Conservation (phyloP, 805 yeast species). For the Metschnikowia aberdeeniae region DNA sequence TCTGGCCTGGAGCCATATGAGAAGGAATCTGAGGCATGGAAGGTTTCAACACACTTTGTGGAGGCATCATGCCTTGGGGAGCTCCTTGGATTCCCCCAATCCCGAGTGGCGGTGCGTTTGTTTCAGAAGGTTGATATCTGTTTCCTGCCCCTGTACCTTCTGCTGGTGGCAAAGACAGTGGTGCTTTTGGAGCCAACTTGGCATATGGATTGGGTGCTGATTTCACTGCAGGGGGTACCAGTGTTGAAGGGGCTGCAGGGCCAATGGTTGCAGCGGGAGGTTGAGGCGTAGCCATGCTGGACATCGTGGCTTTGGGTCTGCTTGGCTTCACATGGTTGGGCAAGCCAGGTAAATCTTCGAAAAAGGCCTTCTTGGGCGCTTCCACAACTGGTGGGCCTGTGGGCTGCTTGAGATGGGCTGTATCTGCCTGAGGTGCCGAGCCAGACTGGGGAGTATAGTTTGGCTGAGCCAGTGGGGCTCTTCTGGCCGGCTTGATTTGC, state of each 20-base stretch:
- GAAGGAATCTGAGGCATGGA: not conserved
- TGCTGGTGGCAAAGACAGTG: conserved; percentile 3
- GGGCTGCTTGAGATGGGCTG: not conserved
- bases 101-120: conserved; percentile 5
- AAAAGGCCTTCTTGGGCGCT: conserved; percentile 41
- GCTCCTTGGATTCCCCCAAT: not conserved
- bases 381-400: not conserved
- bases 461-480: conserved; percentile 20
- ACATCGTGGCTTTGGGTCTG: not conserved
- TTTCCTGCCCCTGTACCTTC: not conserved
- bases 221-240: conserved; percentile 21
- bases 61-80: conserved; percentile 1
- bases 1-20: not conserved
- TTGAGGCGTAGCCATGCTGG: not conserved
- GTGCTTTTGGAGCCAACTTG: conserved; percentile 14
- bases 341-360: conserved; percentile 54
- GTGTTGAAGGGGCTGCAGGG: conserved; percentile 7
- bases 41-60: conserved; percentile 1
- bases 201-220: conserved; percentile 30
- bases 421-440: not conserved
- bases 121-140: conserved; percentile 10
- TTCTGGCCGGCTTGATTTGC: conserved; percentile 35
- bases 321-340: conserved; percentile 15
- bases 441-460: not conserved
- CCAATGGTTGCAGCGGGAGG: conserved; percentile 10